Base-by-base conservation (phyloP, 169 alveolate genomes). In the Amoebophrya sp. region DNA sequence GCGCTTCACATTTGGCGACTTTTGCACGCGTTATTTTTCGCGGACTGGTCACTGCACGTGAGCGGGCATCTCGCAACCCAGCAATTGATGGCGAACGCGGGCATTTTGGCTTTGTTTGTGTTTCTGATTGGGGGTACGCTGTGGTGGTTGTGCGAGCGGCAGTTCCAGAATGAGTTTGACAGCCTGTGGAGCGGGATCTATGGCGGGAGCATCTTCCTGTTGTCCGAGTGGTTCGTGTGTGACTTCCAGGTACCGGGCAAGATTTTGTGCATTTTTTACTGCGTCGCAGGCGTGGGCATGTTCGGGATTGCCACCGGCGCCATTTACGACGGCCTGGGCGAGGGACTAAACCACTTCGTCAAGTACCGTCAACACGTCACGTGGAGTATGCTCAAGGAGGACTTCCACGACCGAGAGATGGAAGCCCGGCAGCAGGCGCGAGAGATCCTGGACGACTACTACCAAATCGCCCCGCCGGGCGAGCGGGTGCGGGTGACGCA, bases 201-300 rank as follows among this genome's bases (percentile, higher is more conserved):
- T 25, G 83, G 83, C 35, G 83, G 83, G 7, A 25, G 39, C 1
- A 66, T 66, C 18, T 66, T 66, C 83, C 83, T 66, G 35, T 25
- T 66, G 12, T 66, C 83, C 83, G 83, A 66, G 83, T 66, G 83
- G 83, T 66, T 66, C 35, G 83, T 66, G 10, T 66, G 83, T 25
- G 83, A 66, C 32, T 66, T 66, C 35, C 83, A 66, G 83, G 35
- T 66, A 25, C 10, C 32, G 35, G 83, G 83, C 29, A 66, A 66
- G 83, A 66, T 66, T 25, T 25, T 66, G 39, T 66, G 83, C 32
- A 66, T 66, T 1, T 25, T 66, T 2, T 66, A 66, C 35, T 66
- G 83, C 35, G 83, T 66, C 32, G 83, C 83, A 25, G 83, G 83
- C 35, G 83, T 66, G 83, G 83, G 83, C 83, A 66, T 66, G 83